Evolutionary conservation across 441 rosid genomes (phyloP).

Genomic region (Theobroma grandiflorum): DNA sequence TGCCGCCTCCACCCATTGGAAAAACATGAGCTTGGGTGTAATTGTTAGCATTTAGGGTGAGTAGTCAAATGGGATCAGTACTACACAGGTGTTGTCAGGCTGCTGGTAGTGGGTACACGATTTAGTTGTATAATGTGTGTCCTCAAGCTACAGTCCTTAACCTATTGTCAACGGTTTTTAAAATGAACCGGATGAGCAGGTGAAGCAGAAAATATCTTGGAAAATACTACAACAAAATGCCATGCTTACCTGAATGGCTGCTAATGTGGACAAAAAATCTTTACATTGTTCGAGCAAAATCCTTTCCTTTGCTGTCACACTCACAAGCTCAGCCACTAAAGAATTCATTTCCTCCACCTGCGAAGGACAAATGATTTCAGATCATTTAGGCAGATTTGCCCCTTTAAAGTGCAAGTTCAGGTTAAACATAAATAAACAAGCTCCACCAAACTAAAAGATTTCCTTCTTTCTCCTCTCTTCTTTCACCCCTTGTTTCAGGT

Average conservation of each 20-base stretch:
- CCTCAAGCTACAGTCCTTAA: constrained; percentile 72
- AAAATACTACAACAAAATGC: constrained; percentile 10
- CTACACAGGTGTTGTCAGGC: constrained; percentile 83
- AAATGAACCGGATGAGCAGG: not conserved
- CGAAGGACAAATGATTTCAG: constrained; percentile 3
- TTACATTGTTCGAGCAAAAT: constrained; percentile 55
- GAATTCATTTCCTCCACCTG: constrained; percentile 68
- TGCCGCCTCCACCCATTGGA: constrained; percentile 50
- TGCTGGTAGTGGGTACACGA: constrained; percentile 48
- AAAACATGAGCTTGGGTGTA: constrained; percentile 49
- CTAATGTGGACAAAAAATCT: constrained; percentile 54
- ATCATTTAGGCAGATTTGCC: not conserved
- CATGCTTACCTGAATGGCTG: constrained; percentile 62
- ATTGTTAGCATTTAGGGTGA: constrained; percentile 66
- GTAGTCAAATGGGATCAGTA: constrained; percentile 69
- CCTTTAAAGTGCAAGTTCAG: constrained; percentile 18
- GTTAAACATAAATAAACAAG: constrained; percentile 16
- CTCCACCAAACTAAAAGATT: not conserved
- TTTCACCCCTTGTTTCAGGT: not conserved
- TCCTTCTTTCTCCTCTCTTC: not conserved
- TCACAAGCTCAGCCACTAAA: constrained; percentile 54
- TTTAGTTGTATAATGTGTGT: constrained; percentile 69
- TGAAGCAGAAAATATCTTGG: constrained; percentile 16
- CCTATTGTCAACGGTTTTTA: constrained; percentile 42
- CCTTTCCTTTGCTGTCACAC: constrained; percentile 53